A percentile compares a stretch with the other conserved stretches of the same genome.
phyloP scores from a whole-genome alignment of 192 early-diverging fungal species.

The Backusella liffmaniae region DNA sequence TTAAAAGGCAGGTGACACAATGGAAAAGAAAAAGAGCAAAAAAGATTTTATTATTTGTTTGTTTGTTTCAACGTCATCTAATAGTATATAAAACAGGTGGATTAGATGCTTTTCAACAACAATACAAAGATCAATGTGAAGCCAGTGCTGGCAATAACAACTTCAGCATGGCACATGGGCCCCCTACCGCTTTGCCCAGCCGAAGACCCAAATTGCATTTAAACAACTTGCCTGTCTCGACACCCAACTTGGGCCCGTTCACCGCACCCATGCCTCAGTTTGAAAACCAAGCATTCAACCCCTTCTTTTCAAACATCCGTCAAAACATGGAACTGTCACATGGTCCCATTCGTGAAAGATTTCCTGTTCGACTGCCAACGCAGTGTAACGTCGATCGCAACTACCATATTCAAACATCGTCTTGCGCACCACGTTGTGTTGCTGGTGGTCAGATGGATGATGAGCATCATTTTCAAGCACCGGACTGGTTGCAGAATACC shows the following conservation, averaged over 20 bases:
- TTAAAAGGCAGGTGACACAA: conserved; percentile 41
- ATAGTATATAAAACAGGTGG: conserved; percentile 40
- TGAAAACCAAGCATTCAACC: conserved; percentile 56
- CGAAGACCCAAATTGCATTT: conserved; percentile 29
- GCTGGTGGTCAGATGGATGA: conserved; percentile 23
- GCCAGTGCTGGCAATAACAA: background rate
- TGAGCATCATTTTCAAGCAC: background rate
- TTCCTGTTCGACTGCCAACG: conserved; percentile 51
- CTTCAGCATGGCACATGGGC: background rate
- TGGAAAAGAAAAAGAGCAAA: background rate
- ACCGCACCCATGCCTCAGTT: conserved; percentile 52
- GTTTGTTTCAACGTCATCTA: background rate
- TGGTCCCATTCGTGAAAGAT: conserved; percentile 53
- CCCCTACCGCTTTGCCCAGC: conserved; percentile 3
- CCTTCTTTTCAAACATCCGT: conserved; percentile 60
- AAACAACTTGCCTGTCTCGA: conserved; percentile 25
- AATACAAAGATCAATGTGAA: conserved; percentile 16
- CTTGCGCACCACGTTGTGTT: conserved; percentile 13
- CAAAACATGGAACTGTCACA: conserved; percentile 56
- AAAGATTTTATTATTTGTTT: background rate
- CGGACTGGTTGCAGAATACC: conserved; percentile 21
- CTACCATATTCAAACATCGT: background rate
- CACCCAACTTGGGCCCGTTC: conserved; percentile 39
- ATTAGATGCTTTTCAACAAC: conserved; percentile 38
- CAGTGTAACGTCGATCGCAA: conserved; percentile 31